Evolutionary conservation across 2,329 filamentous ascomycete genomes (phyloP).

Genomic region (Ophiostoma himal-ulmi): DNA sequence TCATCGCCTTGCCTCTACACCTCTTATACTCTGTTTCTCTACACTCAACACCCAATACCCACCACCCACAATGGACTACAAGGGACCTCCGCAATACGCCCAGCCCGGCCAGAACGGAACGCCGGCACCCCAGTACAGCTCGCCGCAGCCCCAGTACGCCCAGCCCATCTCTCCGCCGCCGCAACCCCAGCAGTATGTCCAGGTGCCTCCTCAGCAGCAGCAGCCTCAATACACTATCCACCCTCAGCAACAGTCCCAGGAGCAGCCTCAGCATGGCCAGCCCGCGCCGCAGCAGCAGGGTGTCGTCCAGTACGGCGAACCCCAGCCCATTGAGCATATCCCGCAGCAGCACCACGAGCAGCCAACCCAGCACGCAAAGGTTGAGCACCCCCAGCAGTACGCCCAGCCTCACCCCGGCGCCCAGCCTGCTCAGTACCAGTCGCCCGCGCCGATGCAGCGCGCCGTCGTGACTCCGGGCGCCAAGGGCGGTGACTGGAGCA

Average conservation of each 20-base stretch:
- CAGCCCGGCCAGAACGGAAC: conserved; percentile 16
- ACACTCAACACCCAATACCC: neutral
- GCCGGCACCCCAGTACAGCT: conserved; percentile 9
- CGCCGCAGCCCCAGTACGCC: conserved; percentile 2
- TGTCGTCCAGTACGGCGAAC: conserved; percentile 13
- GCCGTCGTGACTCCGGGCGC: conserved; percentile 16
- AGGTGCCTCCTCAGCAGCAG: conserved; percentile 5
- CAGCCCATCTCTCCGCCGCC: neutral
- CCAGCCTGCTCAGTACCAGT: conserved; percentile 20
- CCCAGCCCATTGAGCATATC: conserved; percentile 25
- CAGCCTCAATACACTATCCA: conserved; percentile 19
- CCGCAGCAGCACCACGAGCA: conserved; percentile 1
- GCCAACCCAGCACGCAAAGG: neutral
- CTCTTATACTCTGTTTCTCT: neutral
- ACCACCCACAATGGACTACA: conserved; percentile 28
- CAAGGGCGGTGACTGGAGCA: conserved; percentile 34
- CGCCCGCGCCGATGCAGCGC: conserved; percentile 22
- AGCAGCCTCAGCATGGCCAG: conserved; percentile 10
- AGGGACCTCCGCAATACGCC: conserved; percentile 25
- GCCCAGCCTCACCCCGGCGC: conserved; percentile 7
- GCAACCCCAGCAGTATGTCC: conserved; percentile 8
- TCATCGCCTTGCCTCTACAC: neutral
- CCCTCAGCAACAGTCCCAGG: conserved; percentile 6
- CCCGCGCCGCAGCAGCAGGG: conserved; percentile 12
- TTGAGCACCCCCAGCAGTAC: neutral